phyloP scores from a whole-genome alignment of 108 stramenopile genomes.

The Parmales sp. region DNA sequence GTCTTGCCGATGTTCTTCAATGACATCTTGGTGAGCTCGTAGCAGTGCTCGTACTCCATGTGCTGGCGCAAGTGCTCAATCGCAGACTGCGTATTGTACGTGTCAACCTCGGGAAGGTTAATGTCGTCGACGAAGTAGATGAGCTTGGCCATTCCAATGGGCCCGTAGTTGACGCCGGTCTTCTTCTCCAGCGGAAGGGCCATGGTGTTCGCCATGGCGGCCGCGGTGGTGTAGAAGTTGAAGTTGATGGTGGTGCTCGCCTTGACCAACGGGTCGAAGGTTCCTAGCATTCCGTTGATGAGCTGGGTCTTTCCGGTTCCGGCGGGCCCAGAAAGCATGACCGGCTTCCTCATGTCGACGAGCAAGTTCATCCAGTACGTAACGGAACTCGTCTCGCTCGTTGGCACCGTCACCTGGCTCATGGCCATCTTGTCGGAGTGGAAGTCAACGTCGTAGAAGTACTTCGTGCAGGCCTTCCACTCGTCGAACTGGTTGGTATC shows the following conservation, averaged over 20 bases:
- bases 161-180: slow-evolving; percentile 42
- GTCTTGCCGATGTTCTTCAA: slow-evolving; percentile 39
- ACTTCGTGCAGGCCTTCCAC: slow-evolving; percentile 70
- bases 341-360: slow-evolving; percentile 29
- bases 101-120: slow-evolving; percentile 60
- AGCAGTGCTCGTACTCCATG: slow-evolving; percentile 65
- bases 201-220: slow-evolving; percentile 35
- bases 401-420: slow-evolving; percentile 33
- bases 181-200: slow-evolving; percentile 38
- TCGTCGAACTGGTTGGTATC: slow-evolving; percentile 47
- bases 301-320: slow-evolving; percentile 59
- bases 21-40: slow-evolving; percentile 37
- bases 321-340: slow-evolving; percentile 56
- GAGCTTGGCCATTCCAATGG: slow-evolving; percentile 40
- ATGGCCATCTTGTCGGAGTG: slow-evolving; percentile 26
- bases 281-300: slow-evolving; percentile 33
- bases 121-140: slow-evolving; percentile 63
- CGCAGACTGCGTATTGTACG: slow-evolving; percentile 59
- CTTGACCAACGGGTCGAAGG: slow-evolving; percentile 13
- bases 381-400: slow-evolving; percentile 47
- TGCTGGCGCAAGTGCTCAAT: slow-evolving; percentile 63
- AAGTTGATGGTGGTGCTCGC: slow-evolving; percentile 39
- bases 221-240: slow-evolving; percentile 43
- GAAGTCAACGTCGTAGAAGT: slow-evolving; percentile 29
- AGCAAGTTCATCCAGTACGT: slow-evolving; percentile 45